Conservation (phyloP, 139 green algal genomes). For the Tetraselmis chui region DNA sequence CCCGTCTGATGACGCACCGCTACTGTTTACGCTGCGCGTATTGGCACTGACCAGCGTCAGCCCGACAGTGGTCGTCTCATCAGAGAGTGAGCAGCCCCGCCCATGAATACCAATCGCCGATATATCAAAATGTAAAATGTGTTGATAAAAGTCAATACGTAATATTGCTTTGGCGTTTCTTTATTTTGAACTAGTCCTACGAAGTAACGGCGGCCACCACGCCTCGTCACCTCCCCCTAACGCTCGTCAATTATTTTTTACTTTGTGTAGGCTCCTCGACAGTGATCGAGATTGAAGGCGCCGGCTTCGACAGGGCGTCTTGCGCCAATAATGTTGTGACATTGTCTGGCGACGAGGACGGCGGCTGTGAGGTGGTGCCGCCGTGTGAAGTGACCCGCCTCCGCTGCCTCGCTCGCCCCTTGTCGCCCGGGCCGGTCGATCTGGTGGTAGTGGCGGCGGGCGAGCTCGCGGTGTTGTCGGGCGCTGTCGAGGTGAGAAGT, state of each 20-base stretch:
- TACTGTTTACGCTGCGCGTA: neutral
- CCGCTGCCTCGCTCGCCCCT: too few species aligned
- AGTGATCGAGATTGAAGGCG: neutral
- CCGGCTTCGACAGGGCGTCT: neutral
- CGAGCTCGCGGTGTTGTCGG: neutral
- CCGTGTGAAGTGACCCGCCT: neutral
- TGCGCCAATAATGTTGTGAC: neutral
- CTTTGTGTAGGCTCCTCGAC: neutral
- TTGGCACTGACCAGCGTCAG: neutral
- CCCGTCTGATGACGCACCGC: neutral
- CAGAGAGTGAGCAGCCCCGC: neutral
- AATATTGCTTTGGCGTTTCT: too few species aligned
- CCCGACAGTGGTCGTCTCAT: neutral
- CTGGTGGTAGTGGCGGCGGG: neutral
- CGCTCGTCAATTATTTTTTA: too few species aligned
- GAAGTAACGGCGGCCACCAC: too few species aligned
- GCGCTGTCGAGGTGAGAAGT: neutral
- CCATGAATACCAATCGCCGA: too few species aligned
- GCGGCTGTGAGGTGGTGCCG: neutral
- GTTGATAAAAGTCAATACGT: too few species aligned
- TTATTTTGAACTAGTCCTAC: too few species aligned
- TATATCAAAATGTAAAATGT: too few species aligned
- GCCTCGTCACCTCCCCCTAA: too few species aligned
- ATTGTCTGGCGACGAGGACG: neutral
- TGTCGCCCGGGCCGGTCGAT: neutral